Base-by-base conservation (phyloP, 2,329 filamentous ascomycete species). In the Fusarium heterosporum region DNA sequence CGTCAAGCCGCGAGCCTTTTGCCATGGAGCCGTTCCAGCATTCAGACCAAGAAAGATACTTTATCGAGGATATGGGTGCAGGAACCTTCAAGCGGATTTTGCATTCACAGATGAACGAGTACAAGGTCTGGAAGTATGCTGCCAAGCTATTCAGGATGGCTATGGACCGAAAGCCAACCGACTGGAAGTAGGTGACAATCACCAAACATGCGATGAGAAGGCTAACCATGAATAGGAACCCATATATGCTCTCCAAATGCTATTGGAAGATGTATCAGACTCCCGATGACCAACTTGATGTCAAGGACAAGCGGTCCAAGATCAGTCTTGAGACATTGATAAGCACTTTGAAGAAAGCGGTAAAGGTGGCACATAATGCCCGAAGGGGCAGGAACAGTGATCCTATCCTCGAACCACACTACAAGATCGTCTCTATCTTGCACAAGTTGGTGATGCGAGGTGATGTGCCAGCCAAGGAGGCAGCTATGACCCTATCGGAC, bases 351-450 rank as follows among this genome's bases (percentile, higher is more conserved):
- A 84, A 87, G 66, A 81, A 80, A 58, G 79, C 85, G 3, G 79
- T 88, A 19, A 75, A 83, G 53, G 80, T 85, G 3, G 85, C 85
- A 2, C 78, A 80, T 8, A 80, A 79, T 17, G 77, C 85, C 29
- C 84, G 84, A 28, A 87, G 87, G 65, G 84, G 85, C 6, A 80
- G 85, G 14, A 81, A 83, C 74, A 89, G 84, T 19, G 93, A 97
- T 62, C 93, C 92, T 0, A 89, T 96, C 25, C 84, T 97, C 16
- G 94, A 97, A 75, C 94, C 94, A 5, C 93, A 97, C 75, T 97
- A 96, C 82, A 97, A 97, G 79, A 89, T 97, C 19, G 86, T 96
- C 34, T 91, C 92, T 3, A 82, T 96, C 22, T 80, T 93, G 8
- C 89, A 96, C 79, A 97, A 97, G 77, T 84, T 97, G 25, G 91